Evolutionary conservation across 2,329 filamentous ascomycete species (phyloP).

Genomic region (Dryadomyces sulphureus): DNA sequence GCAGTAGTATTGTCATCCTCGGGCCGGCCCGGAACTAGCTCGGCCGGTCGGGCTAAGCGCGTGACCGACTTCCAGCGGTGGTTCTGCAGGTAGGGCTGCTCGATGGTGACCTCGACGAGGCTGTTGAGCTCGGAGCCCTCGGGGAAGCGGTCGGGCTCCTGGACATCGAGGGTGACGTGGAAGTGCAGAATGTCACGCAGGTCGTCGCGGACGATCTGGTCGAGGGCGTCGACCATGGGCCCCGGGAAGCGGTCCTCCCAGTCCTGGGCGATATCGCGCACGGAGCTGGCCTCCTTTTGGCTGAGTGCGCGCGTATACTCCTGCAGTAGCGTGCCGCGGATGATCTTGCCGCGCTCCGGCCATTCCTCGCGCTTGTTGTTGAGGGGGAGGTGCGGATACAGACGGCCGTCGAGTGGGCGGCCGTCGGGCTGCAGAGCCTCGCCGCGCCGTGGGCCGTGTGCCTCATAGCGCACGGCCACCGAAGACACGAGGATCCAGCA

Average conservation of each 20-base stretch:
- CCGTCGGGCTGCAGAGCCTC: constrained; percentile 25
- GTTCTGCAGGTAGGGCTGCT: constrained; percentile 35
- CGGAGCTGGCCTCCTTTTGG: constrained; percentile 40
- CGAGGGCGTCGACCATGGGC: constrained; percentile 35
- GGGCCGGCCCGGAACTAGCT: constrained; percentile 23
- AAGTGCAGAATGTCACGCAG: constrained; percentile 45
- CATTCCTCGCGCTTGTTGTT: constrained; percentile 35
- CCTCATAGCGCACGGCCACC: constrained; percentile 32
- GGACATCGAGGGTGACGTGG: constrained; percentile 44
- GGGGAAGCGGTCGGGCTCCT: constrained; percentile 41
- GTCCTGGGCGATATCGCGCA: constrained; percentile 34
- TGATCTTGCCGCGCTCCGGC: constrained; percentile 28
- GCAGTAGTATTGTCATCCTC: background rate
- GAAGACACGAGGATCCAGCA: constrained; percentile 46
- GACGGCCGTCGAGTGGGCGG: constrained; percentile 25
- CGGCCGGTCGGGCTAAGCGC: constrained; percentile 38
- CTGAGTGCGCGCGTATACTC: constrained; percentile 41
- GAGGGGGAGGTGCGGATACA: constrained; percentile 41
- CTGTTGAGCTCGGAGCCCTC: constrained; percentile 44
- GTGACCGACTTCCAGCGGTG: constrained; percentile 48
- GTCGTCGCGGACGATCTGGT: constrained; percentile 31
- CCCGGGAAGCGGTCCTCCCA: constrained; percentile 44
- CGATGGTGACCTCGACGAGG: constrained; percentile 43
- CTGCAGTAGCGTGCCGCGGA: constrained; percentile 36
- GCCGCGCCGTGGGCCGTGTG: constrained; percentile 21